A percentile compares a stretch with the other conserved stretches of the same genome.
phyloP scores from a whole-genome alignment of 257 asterid species.

The Solanum chmielewskii region DNA sequence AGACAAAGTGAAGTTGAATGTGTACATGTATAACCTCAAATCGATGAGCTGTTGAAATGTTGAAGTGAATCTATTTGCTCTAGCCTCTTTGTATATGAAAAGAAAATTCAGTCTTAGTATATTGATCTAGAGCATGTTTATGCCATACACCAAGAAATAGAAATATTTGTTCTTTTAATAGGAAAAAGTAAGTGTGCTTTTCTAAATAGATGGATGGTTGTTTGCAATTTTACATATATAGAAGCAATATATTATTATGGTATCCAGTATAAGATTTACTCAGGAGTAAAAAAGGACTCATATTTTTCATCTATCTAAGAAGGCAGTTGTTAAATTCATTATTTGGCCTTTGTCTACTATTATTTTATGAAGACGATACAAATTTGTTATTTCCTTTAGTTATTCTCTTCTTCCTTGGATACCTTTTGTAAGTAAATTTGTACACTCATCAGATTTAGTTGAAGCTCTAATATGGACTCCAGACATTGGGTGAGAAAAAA shows the following conservation, averaged over 20 bases:
- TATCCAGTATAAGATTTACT: too few species aligned
- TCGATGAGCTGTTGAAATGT: too few species aligned
- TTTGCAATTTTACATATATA: neutral
- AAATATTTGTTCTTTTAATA: neutral
- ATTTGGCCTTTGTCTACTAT: too few species aligned
- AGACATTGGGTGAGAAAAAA: neutral
- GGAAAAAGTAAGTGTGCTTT: neutral
- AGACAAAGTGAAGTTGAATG: neutral
- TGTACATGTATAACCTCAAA: neutral
- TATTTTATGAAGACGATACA: too few species aligned
- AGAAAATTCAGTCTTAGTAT: neutral
- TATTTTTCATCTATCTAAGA: too few species aligned
- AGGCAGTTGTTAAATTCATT: too few species aligned
- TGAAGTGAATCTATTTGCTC: neutral
- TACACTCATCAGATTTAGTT: too few species aligned
- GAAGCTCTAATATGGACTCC: too few species aligned
- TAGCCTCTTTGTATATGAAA: neutral
- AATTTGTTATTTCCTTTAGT: too few species aligned
- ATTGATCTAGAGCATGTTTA: neutral
- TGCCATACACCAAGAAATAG: neutral
- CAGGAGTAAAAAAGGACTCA: too few species aligned
- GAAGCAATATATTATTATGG: neutral
- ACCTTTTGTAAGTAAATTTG: too few species aligned
- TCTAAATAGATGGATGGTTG: neutral
- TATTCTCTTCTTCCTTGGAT: too few species aligned